Conservation (phyloP, 75 land plant species). For the Isoetes taiwanensis region DNA sequence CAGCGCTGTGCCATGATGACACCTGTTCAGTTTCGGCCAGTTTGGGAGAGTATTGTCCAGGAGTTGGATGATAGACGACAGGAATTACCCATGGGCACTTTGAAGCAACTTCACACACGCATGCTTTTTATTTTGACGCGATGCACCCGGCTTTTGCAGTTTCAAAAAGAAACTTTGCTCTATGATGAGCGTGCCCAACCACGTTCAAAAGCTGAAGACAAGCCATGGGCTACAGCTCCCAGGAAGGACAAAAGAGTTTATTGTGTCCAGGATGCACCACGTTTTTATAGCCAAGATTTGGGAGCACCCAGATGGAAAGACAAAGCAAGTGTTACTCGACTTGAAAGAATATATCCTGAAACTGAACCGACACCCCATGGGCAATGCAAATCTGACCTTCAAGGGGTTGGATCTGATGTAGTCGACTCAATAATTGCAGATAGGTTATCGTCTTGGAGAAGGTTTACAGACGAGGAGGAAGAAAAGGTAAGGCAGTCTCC, state of each 20-base stretch:
- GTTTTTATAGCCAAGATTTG: not conserved
- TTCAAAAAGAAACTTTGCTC: constrained; percentile 75
- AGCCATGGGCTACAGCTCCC: constrained; percentile 2
- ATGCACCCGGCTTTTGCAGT: constrained; percentile 88
- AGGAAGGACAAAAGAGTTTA: not conserved
- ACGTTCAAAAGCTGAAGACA: no score
- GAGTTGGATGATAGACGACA: constrained; percentile 96
- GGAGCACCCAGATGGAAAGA: not conserved
- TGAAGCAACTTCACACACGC: constrained; percentile 88
- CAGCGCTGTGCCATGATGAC: constrained; percentile 65
- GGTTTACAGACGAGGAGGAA: no score
- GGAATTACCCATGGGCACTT: constrained; percentile 65
- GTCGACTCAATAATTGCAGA: no score
- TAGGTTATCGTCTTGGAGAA: no score
- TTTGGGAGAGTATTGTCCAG: constrained; percentile 95
- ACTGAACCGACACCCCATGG: no score
- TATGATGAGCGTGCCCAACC: constrained; percentile 82
- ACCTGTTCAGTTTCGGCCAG: constrained; percentile 79
- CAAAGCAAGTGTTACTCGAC: not conserved
- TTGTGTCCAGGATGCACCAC: not conserved
- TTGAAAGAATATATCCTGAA: no score
- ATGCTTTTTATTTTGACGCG: constrained; percentile 98
- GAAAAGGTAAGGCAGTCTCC: no score
- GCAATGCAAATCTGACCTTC: no score
- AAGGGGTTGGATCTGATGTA: no score